Evolutionary conservation across 441 rosid species (phyloP).

Genomic region (Pelargonium citronellum): DNA sequence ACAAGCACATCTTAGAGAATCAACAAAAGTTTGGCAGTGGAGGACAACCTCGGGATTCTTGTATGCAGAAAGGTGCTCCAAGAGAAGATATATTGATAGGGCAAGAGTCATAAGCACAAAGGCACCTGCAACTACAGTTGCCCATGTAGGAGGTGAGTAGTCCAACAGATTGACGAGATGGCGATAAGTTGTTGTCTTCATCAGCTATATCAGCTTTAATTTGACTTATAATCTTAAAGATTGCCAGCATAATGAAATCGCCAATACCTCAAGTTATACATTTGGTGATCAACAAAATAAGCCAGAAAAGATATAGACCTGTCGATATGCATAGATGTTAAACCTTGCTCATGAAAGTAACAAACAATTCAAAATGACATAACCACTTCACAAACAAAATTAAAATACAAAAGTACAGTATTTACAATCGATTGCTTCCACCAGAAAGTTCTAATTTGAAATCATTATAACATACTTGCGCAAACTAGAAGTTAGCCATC

Average conservation of each 20-base stretch:
- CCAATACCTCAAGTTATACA: conserved; percentile 7
- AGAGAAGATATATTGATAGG: conserved; percentile 69
- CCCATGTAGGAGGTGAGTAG: conserved; percentile 77
- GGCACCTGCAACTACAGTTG: conserved; percentile 53
- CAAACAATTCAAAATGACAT: too few relatives aligned
- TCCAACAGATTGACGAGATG: conserved; percentile 30
- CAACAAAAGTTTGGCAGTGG: neutral
- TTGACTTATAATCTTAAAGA: conserved; percentile 12
- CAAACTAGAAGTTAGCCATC: neutral
- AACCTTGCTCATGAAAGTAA: neutral
- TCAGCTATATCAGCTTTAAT: conserved; percentile 32
- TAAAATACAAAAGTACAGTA: too few relatives aligned
- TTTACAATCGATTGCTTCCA: neutral
- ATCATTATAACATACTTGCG: neutral
- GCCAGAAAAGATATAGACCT: neutral
- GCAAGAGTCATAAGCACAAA: conserved; percentile 53
- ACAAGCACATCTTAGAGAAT: neutral
- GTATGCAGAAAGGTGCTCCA: conserved; percentile 92
- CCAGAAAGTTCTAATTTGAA: neutral
- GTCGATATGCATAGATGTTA: neutral
- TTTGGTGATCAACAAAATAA: neutral
- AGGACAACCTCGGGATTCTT: conserved; percentile 86
- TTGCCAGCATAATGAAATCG: conserved; percentile 31
- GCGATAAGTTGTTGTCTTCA: conserved; percentile 41
- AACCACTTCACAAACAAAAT: too few relatives aligned